Evolutionary conservation across 805 yeast species (phyloP), one percentile per base, ranked within the genome.

Genomic region (Wickerhamiella lipophila): DNA sequence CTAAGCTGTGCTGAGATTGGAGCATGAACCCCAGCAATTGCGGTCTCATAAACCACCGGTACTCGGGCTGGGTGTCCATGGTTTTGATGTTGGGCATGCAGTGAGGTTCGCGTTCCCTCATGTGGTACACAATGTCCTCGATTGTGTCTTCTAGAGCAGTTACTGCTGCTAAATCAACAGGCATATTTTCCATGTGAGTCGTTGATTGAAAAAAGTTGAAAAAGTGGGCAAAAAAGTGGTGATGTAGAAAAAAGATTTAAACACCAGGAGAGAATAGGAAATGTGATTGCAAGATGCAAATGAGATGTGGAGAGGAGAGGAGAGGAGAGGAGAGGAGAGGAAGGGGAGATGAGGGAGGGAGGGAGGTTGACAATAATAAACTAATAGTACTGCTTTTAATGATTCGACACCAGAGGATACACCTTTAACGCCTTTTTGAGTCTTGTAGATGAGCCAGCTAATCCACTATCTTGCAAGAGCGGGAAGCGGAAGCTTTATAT

Each of bases 51-150:
- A 71, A 69, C 67, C 85, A 77, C 47, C 79, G 76, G 51, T 89
- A 70, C 60, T 87, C 94, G 9, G 96, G 96, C 66, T 89, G 98
- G 55, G 83, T 81, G 51, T 77, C 79, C 57, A 87, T 83, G 65
- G 86, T 70, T 61, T 74, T 64, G 52, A 78, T 59, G 61, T 76
- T 72, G 12, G 89, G 83, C 50, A 68, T 39, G 22, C 55, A 51
- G 9, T 6, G n/a, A 4, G 29, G 19, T 40, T 58, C 60, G 3
- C 47, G 41, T 0, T 11, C 44, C 5, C 47, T 39, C 23, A 58
- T 47, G 9, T 49, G 13, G 11, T 23, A 45, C 4, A 38, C 38
- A 16, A 58, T 55, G 21, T 58, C 60, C n/a, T 32, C 46, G 23
- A 53, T 54, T 3, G 53, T 50, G 32, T 57, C 60, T 5, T 52